Conservation (phyloP, 2,329 filamentous ascomycete genomes). For the Botrytis paeoniae region DNA sequence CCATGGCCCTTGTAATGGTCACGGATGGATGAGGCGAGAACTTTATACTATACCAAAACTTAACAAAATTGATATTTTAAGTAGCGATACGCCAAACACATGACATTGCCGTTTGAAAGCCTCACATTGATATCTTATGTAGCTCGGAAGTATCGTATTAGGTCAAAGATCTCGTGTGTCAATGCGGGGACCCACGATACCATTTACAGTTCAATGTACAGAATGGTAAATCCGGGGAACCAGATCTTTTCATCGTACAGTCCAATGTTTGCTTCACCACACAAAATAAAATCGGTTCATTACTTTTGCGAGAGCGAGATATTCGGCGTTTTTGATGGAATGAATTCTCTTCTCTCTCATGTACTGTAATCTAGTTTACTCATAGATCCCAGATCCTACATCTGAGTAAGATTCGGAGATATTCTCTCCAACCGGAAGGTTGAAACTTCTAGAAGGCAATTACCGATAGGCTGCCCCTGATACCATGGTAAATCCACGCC, state of each 20-base stretch:
- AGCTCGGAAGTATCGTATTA: constrained; percentile 9
- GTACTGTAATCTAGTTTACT: background rate
- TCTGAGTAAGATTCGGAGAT: constrained; percentile 11
- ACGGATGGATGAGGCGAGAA: constrained; percentile 2
- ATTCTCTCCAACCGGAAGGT: constrained; percentile 8
- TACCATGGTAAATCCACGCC: constrained; percentile 10
- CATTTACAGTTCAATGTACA: constrained; percentile 11
- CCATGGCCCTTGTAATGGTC: constrained; percentile 4
- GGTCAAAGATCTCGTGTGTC: constrained; percentile 15
- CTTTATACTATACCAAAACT: background rate
- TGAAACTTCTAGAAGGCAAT: constrained; percentile 18
- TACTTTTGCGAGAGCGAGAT: background rate
- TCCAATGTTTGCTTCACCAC: constrained; percentile 9
- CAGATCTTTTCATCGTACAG: constrained; percentile 14
- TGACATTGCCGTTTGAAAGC: background rate
- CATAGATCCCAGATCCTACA: background rate
- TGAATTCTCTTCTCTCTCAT: background rate
- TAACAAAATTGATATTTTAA: background rate
- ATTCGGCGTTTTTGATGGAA: background rate
- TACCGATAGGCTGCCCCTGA: constrained; percentile 16
- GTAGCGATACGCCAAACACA: constrained; percentile 8
- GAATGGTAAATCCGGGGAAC: constrained; percentile 16
- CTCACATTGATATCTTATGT: background rate
- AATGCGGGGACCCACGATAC: constrained; percentile 14
- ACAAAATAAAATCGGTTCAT: background rate